Evolutionary conservation across 768 basidiomycete species (phyloP).

Genomic region (Kwoniella shandongensis): DNA sequence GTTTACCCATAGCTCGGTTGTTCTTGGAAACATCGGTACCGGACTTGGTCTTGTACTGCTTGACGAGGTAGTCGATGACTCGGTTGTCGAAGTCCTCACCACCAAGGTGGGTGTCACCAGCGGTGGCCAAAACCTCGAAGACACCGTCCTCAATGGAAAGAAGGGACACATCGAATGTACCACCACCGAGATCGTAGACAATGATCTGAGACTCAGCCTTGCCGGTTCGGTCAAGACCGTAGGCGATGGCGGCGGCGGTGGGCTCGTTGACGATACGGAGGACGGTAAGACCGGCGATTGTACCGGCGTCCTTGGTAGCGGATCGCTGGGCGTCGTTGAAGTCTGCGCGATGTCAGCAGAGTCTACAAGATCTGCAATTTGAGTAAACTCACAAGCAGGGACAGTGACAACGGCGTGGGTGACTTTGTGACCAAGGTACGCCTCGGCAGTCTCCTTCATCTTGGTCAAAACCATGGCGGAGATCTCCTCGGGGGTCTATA

Average conservation of each 20-base stretch:
- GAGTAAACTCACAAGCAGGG: constrained; percentile 64
- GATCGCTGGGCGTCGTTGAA: constrained; percentile 99
- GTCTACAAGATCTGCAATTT: background rate
- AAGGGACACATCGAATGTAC: constrained; percentile 97
- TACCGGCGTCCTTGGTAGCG: constrained; percentile 96
- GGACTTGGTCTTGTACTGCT: constrained; percentile 94
- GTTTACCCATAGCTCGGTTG: constrained; percentile 80
- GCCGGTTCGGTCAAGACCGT: constrained; percentile 95
- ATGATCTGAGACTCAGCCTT: constrained; percentile 88
- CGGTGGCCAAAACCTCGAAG: constrained; percentile 97
- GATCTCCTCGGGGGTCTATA: constrained; percentile 65
- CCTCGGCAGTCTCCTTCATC: constrained; percentile 72
- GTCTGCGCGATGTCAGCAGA: constrained; percentile 54
- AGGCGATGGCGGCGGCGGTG: constrained; percentile 93
- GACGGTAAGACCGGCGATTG: constrained; percentile 89
- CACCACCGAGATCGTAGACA: constrained; percentile 97
- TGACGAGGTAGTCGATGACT: constrained; percentile 93
- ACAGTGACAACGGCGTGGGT: constrained; percentile 67
- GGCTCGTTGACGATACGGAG: constrained; percentile 99
- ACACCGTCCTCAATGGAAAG: constrained; percentile 96
- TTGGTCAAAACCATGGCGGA: constrained; percentile 66
- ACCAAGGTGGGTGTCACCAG: constrained; percentile 96
- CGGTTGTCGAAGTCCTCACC: constrained; percentile 99
- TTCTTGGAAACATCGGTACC: constrained; percentile 78
- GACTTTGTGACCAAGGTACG: constrained; percentile 65